Evolutionary conservation across 208 protist genomes (phyloP), one percentile per base, ranked within the genome.

Genomic region (Trypanosoma lewisi): DNA sequence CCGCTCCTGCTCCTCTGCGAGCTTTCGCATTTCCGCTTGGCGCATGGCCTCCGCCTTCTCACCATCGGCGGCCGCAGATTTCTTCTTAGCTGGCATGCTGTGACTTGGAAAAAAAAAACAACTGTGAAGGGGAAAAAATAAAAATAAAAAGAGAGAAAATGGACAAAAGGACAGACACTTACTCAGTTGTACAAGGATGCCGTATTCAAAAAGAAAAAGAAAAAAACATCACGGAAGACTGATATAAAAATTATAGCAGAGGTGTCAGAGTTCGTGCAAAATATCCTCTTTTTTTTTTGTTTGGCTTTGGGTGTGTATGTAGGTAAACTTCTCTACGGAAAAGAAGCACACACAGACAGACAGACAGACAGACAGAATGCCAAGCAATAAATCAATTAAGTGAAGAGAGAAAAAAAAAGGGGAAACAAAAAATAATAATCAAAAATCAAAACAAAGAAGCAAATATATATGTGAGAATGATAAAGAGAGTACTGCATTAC

Each of bases 31-130:
- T 58, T 82, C 80, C 34, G 68, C 62, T 56, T 86, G 81, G 3
- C 59, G 70, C 33, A 66, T 76, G 6, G 65, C 36, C 33, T 81
- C 77, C 9, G 62, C 73, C 67, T 86, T 75, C 33, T 53, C 70
- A 16, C 65, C 78, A 34, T 73, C 44, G n/a, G 68, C 71, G 21
- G 39, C 62, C 23, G 51, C 70, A 33, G 4, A 25, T 42, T 63
- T 69, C 52, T 73, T 82, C 58, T 80, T 85, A 16, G 75, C 37
- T 3, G 76, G 67, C 85, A 88, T 88, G 5, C 11, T 49, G 4
- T 21, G 6, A 49, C 11, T 6, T 25, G 6, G 37, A 58, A 68
- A n/a, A 49, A 61, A 34, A 25, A 68, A 47, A n/a, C 3, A 61
- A 49, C 21, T 23, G 30, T 21, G 16, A 41, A 60, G 51, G 19